Base-by-base conservation (phyloP, 192 early-diverging fungal species). In the Linnemannia exigua region DNA sequence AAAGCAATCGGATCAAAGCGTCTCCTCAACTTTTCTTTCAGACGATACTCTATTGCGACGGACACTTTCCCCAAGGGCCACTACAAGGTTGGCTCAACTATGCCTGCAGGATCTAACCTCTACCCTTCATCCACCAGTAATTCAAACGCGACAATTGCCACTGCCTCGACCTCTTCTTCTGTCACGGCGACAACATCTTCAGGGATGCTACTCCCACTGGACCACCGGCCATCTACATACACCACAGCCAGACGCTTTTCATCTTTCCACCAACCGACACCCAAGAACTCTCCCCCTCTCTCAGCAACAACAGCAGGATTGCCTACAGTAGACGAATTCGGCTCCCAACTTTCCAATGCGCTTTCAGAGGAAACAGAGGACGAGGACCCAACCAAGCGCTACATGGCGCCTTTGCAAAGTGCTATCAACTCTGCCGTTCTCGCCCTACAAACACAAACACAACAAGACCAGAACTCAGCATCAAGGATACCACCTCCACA, bases 41-140 rank as follows among this genome's bases (percentile, higher is more conserved):
- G 87, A 20, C 72, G 87, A 4, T 83, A 88, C 61, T 88, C 87
- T 16, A 83, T 88, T 70, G 79, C 87, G 28, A 86, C 84, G n/a
- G 84, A 86, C 51, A 86, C 84, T 22, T 76, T 86, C 44, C 84
- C 73, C 1, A 86, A 86, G 54, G 79, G 71, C 50, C 84, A 79
- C 46, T 86, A 86, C 67, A 86, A 86, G 22, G 35, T 50, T 36
- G 84, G 84, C 2, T 79, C 84, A 3, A 80, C 77, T 16, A 71
- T 61, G 38, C n/a, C 84, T 28, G 74, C 84, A 14, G 73, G 69
- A 11, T 66, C 84, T n/a, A 70, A 36, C 25, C 36, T 5, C 19
- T 67, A 70, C n/a, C 66, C 63, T 47, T 20, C 72, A 33, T 5
- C 70, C 33, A 25, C 33, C 17, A 25, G 37, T 31, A 20, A 22